Evolutionary conservation across 148 eudicot genomes (phyloP), one percentile per base, ranked within the genome.

Genomic region (Rhododendron griersonianum): DNA sequence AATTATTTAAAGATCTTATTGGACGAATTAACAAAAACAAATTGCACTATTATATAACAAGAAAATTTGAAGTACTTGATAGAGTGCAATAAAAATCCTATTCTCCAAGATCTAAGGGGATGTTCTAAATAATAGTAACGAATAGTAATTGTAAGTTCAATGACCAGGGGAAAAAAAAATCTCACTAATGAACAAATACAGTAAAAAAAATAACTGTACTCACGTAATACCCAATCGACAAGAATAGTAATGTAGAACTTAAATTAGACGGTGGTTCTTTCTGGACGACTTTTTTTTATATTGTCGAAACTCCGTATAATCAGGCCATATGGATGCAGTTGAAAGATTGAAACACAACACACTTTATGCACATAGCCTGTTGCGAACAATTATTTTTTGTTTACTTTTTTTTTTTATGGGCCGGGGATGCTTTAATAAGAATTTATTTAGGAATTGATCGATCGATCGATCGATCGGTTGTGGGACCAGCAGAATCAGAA

Each of bases 401-500:
- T 78, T 78, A 50, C 9, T 0, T 8, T 14, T 8, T 14, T 21
- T 39, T 55, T 55, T 55, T 4, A 16, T 18, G 21, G 18, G 57
- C 57, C 57, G 55, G 9, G 11, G 1, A 33, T 2, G 18, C 35
- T 80, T 48, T 25, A 78, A 47, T 80, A 80, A 13, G 3, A 23
- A n/a, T 2, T 47, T 2, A 81, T 15, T 11, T 30, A 2, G 44
- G 65, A 50, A 53, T 18, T 33, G 83, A 18, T 41, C 45, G 1
- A 41, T 41, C 45, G 7, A 41, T 41, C 45, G 7, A 30, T 30
- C 30, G 30, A 41, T 53, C 16, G 41, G 65, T 28, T 51, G 65
- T 30, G 65, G 83, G 83, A 51, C 65, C 63, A 28, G 33, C 63
- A 30, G 41, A 81, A 81, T 81, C 25, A 51, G 83, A 53, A 81